Conservation (phyloP, 1,139 yeast species). For the Sugiyamaella japonica region DNA sequence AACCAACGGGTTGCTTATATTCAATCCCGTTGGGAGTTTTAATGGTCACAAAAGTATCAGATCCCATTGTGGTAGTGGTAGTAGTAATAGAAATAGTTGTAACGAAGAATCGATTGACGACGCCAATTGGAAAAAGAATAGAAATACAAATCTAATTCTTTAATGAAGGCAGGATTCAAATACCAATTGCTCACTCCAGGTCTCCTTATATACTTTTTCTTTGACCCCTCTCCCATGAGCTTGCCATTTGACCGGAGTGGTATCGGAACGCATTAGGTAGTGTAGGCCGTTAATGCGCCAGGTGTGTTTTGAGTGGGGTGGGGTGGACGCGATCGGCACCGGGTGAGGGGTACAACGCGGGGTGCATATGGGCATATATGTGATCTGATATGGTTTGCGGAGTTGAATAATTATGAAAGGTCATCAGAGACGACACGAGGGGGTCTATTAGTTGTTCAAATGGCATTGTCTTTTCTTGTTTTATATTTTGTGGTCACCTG, state of each 20-base stretch:
- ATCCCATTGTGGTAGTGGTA: slow-evolving; percentile 2
- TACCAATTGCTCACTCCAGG: background rate
- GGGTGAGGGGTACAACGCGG: background rate
- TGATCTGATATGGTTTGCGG: background rate
- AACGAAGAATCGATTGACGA: too few relatives aligned
- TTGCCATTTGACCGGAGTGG: background rate
- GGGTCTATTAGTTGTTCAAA: too few relatives aligned
- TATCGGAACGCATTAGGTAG: background rate
- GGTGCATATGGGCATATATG: background rate
- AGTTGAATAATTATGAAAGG: too few relatives aligned
- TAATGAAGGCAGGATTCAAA: background rate
- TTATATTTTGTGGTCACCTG: too few relatives aligned
- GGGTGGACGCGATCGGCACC: background rate
- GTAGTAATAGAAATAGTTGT: background rate
- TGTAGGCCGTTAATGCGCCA: background rate
- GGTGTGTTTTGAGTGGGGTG: background rate
- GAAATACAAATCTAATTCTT: too few relatives aligned
- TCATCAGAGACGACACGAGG: too few relatives aligned
- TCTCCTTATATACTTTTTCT: background rate
- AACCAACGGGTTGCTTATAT: slow-evolving; percentile 70
- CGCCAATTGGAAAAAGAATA: background rate
- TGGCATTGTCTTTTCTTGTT: too few relatives aligned
- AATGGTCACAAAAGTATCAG: slow-evolving; percentile 32
- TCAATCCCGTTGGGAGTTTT: slow-evolving; percentile 58
- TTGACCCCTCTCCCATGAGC: background rate